Percentiles rank a stretch among this genome's conserved stretches.
phyloP scores from a whole-genome alignment of 208 protist species.

The Trypanosoma cruzi region DNA sequence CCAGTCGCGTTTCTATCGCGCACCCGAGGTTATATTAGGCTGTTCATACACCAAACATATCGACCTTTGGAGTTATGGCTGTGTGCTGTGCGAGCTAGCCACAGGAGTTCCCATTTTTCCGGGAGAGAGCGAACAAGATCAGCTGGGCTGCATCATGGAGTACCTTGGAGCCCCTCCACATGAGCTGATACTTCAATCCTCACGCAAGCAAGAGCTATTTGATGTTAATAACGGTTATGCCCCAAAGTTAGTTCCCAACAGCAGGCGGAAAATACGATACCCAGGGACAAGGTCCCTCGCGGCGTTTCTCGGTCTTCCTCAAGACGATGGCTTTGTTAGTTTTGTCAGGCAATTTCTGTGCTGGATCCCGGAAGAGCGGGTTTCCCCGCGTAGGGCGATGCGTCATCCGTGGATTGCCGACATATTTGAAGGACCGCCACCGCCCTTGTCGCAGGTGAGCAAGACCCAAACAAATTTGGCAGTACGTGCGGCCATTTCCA shows the following conservation, averaged over 20 bases:
- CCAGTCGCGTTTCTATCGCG: constrained; percentile 92
- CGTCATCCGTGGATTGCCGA: constrained; percentile 69
- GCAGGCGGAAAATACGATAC: constrained; percentile 34
- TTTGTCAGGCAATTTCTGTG: constrained; percentile 71
- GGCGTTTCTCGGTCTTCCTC: constrained; percentile 50
- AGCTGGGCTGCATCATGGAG: constrained; percentile 88
- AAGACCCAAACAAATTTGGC: neutral
- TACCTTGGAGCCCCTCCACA: constrained; percentile 80
- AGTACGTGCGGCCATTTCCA: constrained; percentile 5
- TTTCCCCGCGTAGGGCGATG: constrained; percentile 65
- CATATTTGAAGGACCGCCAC: constrained; percentile 34
- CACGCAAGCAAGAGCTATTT: constrained; percentile 56
- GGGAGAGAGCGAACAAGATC: constrained; percentile 85
- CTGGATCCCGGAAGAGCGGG: constrained; percentile 67
- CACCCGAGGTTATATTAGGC: constrained; percentile 90
- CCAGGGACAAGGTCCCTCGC: constrained; percentile 55
- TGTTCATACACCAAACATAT: constrained; percentile 75
- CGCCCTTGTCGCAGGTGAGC: neutral
- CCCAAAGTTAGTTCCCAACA: constrained; percentile 47
- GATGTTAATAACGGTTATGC: constrained; percentile 29
- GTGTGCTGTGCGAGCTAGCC: constrained; percentile 93
- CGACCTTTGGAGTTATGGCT: constrained; percentile 95
- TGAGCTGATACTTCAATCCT: constrained; percentile 39
- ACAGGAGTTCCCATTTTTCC: constrained; percentile 93
- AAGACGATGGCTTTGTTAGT: constrained; percentile 64